A percentile compares a stretch with the other conserved stretches of the same genome.
Evolutionary conservation across 140 eudicot genomes (phyloP).

Genomic region (Stevia rebaudiana): DNA sequence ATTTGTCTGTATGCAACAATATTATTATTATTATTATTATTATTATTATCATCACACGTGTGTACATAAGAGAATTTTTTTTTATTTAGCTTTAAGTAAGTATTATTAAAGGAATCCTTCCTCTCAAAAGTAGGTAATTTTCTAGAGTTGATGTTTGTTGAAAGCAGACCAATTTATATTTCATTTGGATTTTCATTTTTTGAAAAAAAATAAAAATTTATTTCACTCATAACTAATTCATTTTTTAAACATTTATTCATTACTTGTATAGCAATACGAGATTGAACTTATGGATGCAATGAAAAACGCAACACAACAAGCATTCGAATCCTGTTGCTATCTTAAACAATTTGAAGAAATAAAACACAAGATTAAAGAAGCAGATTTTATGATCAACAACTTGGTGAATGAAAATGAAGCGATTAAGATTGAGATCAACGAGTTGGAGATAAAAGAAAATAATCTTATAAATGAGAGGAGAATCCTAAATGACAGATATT

Average conservation of each 20-base stretch:
- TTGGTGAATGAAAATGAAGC: slow-evolving; percentile 65
- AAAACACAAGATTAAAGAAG: slow-evolving; percentile 54
- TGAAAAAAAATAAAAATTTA: too few relatives aligned
- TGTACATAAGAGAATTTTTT: too few relatives aligned
- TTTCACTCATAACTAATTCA: too few relatives aligned
- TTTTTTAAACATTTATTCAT: background rate
- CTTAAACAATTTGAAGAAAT: slow-evolving; percentile 61
- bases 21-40: too few relatives aligned
- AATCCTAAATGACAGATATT: slow-evolving; percentile 19
- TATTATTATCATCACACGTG: too few relatives aligned
- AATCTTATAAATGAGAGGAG: slow-evolving; percentile 30
- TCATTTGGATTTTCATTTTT: too few relatives aligned
- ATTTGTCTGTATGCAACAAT: too few relatives aligned
- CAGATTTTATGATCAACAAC: slow-evolving; percentile 61
- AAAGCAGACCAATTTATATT: background rate
- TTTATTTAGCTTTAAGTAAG: too few relatives aligned
- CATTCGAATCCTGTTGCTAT: slow-evolving; percentile 63
- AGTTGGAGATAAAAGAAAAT: slow-evolving; percentile 35
- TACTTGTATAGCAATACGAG: slow-evolving; percentile 45
- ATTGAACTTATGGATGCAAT: slow-evolving; percentile 55
- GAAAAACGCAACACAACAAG: slow-evolving; percentile 46
- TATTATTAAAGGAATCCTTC: too few relatives aligned
- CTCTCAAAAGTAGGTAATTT: too few relatives aligned
- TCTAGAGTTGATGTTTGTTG: background rate
- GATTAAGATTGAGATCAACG: slow-evolving; percentile 40